Base-by-base conservation (phyloP, 495 filamentous ascomycete species). In the Viridothelium virens region DNA sequence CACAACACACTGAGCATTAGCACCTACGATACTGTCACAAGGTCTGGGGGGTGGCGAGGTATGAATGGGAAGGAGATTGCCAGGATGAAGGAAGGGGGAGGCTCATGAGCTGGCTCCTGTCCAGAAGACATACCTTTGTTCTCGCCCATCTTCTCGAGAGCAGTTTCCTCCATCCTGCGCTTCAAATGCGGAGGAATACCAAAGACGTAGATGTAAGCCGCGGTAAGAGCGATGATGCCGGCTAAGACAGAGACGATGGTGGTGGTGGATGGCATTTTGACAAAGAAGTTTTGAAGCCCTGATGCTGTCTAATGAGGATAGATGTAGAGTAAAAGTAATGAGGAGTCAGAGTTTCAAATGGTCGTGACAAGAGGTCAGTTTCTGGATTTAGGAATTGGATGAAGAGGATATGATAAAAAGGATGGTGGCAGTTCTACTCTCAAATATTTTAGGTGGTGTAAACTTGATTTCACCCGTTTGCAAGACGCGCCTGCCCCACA, bases 141-240 rank as follows among this genome's bases (percentile, higher is more conserved):
- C 69, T 85, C 82, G 16, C 81, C 82, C 77, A 83, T 83, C 46
- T 74, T 76, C 65, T 83, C 77, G 1, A 84, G 73, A 2, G 81
- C 66, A 4, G 81, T 68, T 48, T 82, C 75, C 66, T 84, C 80
- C 34, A 81, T 69, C 47, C 72, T 72, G 63, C 71, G 71, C 71
- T 79, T 79, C 37, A 74, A 65, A 63, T 76, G 68, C 1, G 75
- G 72, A 2, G 77, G 77, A 65, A 79, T 75, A 56, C 77, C 77
- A 68, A 77, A 76, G 65, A 59, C 33, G 31, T 59, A 59, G 31
- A 59, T 37, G n/a, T 31, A 41, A 5, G 33, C 63, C 12, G 63
- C 63, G 5, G 34, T 7, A 16, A 65, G 1, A 44, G 63, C 46
- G 34, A 65, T 31, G 34, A 65, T 50, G 47, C 39, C 63, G 18